Evolutionary conservation across 75 land plant species (phyloP).

Genomic region (Cupressus sempervirens): DNA sequence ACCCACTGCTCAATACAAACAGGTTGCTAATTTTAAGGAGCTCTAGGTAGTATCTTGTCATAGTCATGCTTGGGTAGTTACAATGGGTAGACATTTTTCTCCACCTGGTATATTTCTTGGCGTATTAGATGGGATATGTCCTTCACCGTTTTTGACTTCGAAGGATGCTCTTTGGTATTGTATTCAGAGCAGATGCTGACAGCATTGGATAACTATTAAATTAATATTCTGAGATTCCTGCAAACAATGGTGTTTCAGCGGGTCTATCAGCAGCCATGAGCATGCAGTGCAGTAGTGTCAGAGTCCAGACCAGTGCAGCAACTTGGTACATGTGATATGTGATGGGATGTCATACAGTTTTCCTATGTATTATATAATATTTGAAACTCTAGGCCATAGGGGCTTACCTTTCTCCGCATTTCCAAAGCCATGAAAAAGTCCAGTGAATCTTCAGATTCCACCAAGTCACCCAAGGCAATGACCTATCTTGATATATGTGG

Average conservation of each 20-base stretch:
- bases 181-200: neutral
- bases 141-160: neutral
- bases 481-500: slow-evolving; percentile 9
- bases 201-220: neutral
- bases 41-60: neutral
- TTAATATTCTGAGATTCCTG: neutral
- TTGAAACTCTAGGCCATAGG: neutral
- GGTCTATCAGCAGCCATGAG: neutral
- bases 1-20: too few relatives aligned
- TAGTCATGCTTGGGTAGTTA: neutral
- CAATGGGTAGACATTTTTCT: neutral
- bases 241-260: neutral
- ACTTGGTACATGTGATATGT: neutral
- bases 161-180: neutral
- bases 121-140: neutral
- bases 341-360: neutral
- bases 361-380: neutral
- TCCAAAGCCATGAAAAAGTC: slow-evolving; percentile 1
- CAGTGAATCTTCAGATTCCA: neutral
- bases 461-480: neutral
- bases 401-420: neutral
- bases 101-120: neutral
- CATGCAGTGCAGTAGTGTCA: neutral
- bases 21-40: too few relatives aligned
- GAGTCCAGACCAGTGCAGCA: neutral